Conservation (phyloP, 768 basidiomycete genomes). For the Termitomyces heimii region DNA sequence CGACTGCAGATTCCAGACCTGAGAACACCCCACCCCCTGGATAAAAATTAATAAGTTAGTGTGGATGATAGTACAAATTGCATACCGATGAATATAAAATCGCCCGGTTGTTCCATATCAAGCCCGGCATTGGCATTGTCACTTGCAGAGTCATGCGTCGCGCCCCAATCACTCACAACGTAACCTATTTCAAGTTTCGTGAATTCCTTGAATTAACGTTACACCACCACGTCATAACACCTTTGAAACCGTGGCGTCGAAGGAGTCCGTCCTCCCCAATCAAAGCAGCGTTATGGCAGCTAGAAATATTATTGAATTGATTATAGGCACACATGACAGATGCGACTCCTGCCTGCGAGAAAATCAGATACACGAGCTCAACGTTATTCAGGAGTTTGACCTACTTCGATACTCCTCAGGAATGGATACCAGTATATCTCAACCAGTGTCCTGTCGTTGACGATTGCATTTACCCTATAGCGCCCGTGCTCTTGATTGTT, state of each 20-base stretch:
- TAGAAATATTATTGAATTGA: slow-evolving; percentile 53
- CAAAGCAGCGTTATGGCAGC: slow-evolving; percentile 53
- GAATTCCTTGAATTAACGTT: neutral
- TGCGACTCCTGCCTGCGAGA: slow-evolving; percentile 37
- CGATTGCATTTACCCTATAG: slow-evolving; percentile 35
- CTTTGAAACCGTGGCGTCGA: slow-evolving; percentile 36
- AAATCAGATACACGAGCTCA: neutral
- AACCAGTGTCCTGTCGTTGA: slow-evolving; percentile 54
- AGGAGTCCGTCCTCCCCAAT: slow-evolving; percentile 36
- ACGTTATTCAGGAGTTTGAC: neutral
- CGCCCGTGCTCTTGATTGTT: slow-evolving; percentile 51
- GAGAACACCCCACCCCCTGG: slow-evolving; percentile 28
- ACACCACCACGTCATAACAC: slow-evolving; percentile 13
- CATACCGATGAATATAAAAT: slow-evolving; percentile 38
- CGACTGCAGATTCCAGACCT: slow-evolving; percentile 27
- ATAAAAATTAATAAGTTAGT: neutral
- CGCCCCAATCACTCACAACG: slow-evolving; percentile 51
- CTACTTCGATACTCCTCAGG: slow-evolving; percentile 40
- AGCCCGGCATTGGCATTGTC: slow-evolving; percentile 43
- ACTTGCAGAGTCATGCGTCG: slow-evolving; percentile 39
- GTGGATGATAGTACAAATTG: neutral
- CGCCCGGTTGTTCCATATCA: slow-evolving; percentile 49
- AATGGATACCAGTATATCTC: slow-evolving; percentile 51
- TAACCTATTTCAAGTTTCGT: slow-evolving; percentile 23
- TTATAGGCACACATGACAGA: slow-evolving; percentile 52